Conservation (phyloP, 2,329 filamentous ascomycete genomes). For the Gaeumannomyces sp. region DNA sequence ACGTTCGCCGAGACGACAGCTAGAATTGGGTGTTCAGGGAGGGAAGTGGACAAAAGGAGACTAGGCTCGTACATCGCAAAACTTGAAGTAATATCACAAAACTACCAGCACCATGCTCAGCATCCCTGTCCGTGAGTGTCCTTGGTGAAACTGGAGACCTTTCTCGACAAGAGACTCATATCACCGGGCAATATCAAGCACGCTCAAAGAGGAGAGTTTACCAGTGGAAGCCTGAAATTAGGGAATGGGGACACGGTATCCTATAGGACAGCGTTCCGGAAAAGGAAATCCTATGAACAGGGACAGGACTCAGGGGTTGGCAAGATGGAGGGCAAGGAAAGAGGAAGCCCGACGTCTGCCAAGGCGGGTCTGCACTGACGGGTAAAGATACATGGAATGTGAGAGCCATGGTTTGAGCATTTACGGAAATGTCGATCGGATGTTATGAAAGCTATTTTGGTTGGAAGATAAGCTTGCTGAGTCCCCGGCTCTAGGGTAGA, state of each 20-base stretch:
- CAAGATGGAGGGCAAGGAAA: background rate
- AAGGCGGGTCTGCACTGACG: background rate
- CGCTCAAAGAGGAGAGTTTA: background rate
- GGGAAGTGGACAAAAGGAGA: background rate
- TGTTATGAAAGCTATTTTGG: background rate
- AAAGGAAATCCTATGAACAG: background rate
- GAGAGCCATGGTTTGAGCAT: background rate
- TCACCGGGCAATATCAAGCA: no score
- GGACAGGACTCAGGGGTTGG: background rate
- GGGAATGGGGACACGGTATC: background rate
- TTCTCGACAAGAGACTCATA: background rate
- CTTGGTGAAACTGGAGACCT: background rate
- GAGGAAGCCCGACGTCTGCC: conserved; percentile 1
- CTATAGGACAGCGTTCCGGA: background rate
- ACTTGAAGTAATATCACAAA: background rate
- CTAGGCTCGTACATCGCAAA: background rate
- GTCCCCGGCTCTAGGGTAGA: background rate
- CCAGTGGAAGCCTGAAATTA: background rate
- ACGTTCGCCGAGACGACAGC: background rate
- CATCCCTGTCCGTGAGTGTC: background rate
- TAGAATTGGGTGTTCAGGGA: background rate
- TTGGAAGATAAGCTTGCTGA: background rate
- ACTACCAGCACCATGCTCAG: background rate
- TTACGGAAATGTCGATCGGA: background rate
- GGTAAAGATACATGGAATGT: background rate